Evolutionary conservation across 441 rosid species (phyloP).

Genomic region (Eutrema salsugineum): DNA sequence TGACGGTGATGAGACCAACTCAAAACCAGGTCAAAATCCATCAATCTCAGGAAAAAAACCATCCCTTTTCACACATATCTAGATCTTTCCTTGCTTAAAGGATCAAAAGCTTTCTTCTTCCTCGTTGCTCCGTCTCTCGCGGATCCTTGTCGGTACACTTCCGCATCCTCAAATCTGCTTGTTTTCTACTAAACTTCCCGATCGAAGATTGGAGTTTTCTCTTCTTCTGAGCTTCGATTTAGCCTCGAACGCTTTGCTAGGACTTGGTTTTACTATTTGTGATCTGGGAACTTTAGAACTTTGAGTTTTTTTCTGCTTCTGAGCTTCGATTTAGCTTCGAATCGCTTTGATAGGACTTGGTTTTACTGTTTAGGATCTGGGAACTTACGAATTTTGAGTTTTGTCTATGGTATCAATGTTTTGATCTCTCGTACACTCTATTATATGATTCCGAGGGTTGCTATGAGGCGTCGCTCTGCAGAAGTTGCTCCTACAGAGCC

Average conservation of each 20-base stretch:
- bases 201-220: background rate
- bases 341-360: background rate
- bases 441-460: conserved; percentile 29
- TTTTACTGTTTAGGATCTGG: background rate
- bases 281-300: too few relatives aligned
- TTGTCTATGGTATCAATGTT: conserved; percentile 8
- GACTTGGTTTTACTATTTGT: background rate
- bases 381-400: background rate
- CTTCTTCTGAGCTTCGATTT: conserved; percentile 12
- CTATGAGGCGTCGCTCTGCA: conserved; percentile 77
- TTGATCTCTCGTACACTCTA: conserved; percentile 19
- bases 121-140: conserved; percentile 14
- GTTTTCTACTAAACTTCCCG: background rate
- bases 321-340: conserved; percentile 17
- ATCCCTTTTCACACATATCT: background rate
- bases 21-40: conserved; percentile 13
- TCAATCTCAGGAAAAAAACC: background rate
- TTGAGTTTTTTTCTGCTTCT: background rate
- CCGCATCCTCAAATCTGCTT: conserved; percentile 12
- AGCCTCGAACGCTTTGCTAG: background rate
- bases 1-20: conserved; percentile 30
- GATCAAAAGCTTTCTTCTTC: conserved; percentile 5
- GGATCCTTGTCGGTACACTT: conserved; percentile 28
- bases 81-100: conserved; percentile 1
- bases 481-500: conserved; percentile 41